These are phyloP conservation scores for Corynespora cassiicola DNA, from an alignment of 2,329 filamentous ascomycete species.

Conservation along the genomic window DNA sequence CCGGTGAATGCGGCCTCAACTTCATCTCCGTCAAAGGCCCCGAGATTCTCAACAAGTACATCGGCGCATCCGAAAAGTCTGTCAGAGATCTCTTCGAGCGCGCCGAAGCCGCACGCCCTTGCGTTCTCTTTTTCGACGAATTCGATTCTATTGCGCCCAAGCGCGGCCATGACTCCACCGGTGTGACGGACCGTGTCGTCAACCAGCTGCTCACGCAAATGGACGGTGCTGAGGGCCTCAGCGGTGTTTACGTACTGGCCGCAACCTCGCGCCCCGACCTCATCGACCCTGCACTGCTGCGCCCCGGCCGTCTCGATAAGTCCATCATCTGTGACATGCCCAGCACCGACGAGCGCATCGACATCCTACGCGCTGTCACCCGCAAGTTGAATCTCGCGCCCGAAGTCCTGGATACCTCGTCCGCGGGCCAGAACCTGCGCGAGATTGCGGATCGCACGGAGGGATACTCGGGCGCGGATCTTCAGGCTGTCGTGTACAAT, in stretches of 20 bases:
- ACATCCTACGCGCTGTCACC: slow-evolving; percentile 87
- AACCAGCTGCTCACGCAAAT: slow-evolving; percentile 98
- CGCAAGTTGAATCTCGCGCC: slow-evolving; percentile 77
- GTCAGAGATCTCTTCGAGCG: slow-evolving; percentile 95
- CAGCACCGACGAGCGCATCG: slow-evolving; percentile 76
- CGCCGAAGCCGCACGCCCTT: slow-evolving; percentile 87
- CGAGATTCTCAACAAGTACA: slow-evolving; percentile 99
- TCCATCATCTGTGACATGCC: slow-evolving; percentile 92
- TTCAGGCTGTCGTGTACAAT: slow-evolving; percentile 95
- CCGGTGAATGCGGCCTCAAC: slow-evolving; percentile 95
- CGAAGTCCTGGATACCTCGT: slow-evolving; percentile 61
- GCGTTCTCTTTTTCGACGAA: slow-evolving; percentile 97
- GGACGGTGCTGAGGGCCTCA: slow-evolving; percentile 95
- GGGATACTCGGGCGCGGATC: slow-evolving; percentile 91
- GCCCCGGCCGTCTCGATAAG: slow-evolving; percentile 93
- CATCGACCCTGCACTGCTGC: slow-evolving; percentile 90
- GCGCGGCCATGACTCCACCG: slow-evolving; percentile 93
- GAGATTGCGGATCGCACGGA: slow-evolving; percentile 82
- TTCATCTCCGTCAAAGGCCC: slow-evolving; percentile 99
- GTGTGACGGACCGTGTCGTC: slow-evolving; percentile 97
- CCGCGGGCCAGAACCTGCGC: slow-evolving; percentile 54
- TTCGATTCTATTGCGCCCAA: slow-evolving; percentile 98
- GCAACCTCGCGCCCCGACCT: slow-evolving; percentile 92
- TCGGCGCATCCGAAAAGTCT: slow-evolving; percentile 94
- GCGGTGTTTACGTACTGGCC: slow-evolving; percentile 93